phyloP scores from a whole-genome alignment of 371 early-diverging fungal species.

The Syncephalastrum monosporum region DNA sequence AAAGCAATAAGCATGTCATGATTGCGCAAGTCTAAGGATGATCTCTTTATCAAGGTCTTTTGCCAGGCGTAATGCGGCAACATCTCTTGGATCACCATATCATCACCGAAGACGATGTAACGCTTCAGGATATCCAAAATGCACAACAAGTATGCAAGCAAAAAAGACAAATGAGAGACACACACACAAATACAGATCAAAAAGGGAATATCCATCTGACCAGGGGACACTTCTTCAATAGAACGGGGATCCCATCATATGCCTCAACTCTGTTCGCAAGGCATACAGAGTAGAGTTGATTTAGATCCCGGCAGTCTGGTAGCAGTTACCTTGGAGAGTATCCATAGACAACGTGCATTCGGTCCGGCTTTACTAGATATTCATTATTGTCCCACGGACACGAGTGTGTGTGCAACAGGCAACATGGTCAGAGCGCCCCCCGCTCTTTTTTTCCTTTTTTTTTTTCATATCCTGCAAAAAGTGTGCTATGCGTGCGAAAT shows the following conservation, averaged over 20 bases:
- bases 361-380: too few species aligned
- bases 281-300: conserved; percentile 7
- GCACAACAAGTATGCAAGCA: conserved; percentile 37
- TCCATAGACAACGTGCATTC: too few species aligned
- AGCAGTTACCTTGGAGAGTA: too few species aligned
- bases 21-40: neutral
- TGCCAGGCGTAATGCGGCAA: conserved; percentile 54
- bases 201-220: neutral
- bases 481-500: too few species aligned
- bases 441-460: too few species aligned
- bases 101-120: conserved; percentile 37
- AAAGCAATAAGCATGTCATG: neutral
- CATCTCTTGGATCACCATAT: conserved; percentile 31
- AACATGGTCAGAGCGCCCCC: too few species aligned
- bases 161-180: conserved; percentile 2
- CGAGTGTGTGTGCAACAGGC: too few species aligned
- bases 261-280: conserved; percentile 8
- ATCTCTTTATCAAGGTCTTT: conserved; percentile 26
- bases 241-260: conserved; percentile 8
- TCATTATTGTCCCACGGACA: too few species aligned
- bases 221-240: neutral
- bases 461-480: too few species aligned
- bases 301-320: too few species aligned
- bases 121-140: conserved; percentile 38
- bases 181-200: neutral